Percentiles rank a stretch among this genome's conserved stretches.
phyloP scores from a whole-genome alignment of 495 filamentous ascomycete species.

The Aspergillus leporis region DNA sequence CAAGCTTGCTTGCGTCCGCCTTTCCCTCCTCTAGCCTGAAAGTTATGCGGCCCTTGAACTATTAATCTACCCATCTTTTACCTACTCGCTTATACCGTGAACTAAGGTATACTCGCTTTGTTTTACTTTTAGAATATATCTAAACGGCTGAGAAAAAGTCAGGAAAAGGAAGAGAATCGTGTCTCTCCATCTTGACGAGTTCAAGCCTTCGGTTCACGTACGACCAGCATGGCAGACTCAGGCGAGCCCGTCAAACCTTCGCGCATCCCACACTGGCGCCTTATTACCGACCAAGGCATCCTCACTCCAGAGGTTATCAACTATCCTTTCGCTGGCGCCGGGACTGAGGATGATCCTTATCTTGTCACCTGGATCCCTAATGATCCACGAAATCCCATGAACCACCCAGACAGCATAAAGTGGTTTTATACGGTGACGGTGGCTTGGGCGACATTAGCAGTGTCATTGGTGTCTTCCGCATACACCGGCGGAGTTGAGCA shows the following conservation, averaged over 20 bases:
- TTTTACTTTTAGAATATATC: too few relatives aligned
- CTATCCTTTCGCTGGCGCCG: constrained; percentile 58
- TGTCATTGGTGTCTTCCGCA: constrained; percentile 71
- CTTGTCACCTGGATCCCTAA: constrained; percentile 65
- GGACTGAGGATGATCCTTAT: constrained; percentile 67
- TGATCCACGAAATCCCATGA: constrained; percentile 65
- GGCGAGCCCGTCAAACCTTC: constrained; percentile 9
- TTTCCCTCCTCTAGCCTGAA: too few relatives aligned
- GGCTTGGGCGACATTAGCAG: constrained; percentile 62
- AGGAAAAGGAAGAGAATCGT: too few relatives aligned
- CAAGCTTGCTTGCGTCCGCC: too few relatives aligned
- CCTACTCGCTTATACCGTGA: too few relatives aligned
- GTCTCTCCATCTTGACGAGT: background rate
- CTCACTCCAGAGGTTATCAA: constrained; percentile 50
- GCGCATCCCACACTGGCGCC: constrained; percentile 33
- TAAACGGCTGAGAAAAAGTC: too few relatives aligned
- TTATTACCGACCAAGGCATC: constrained; percentile 43
- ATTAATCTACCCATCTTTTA: too few relatives aligned
- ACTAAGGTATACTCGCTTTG: too few relatives aligned
- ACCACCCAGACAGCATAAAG: constrained; percentile 52
- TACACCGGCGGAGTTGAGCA: constrained; percentile 63
- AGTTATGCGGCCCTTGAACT: too few relatives aligned
- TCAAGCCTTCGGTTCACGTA: background rate
- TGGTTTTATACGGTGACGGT: constrained; percentile 61
- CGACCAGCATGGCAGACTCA: background rate